Conservation (phyloP, 148 eudicot genomes). For the Rhododendron vialii region DNA sequence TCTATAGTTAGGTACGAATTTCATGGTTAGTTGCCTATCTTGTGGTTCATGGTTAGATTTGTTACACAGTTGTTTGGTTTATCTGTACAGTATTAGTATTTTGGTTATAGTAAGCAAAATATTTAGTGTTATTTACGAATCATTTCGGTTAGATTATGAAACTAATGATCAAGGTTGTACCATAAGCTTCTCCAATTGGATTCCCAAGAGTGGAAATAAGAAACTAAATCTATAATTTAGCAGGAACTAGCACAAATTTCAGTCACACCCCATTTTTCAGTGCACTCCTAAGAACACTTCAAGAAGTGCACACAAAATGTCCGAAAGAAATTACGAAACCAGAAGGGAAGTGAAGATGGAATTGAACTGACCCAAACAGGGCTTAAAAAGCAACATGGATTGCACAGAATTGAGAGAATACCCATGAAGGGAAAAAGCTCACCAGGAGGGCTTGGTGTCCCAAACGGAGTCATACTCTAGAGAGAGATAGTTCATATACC, state of each 20-base stretch:
- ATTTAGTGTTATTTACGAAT: background rate
- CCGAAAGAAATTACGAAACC: background rate
- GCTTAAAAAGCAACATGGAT: background rate
- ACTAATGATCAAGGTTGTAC: no score
- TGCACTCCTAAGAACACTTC: background rate
- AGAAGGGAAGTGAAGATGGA: background rate
- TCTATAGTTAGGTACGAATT: background rate
- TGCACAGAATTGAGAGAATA: background rate
- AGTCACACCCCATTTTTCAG: background rate
- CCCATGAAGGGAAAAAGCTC: background rate
- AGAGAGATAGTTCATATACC: conserved; percentile 72
- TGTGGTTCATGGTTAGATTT: background rate
- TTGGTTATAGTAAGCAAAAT: background rate
- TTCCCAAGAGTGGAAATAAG: background rate
- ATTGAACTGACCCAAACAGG: background rate
- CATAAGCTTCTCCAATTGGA: background rate
- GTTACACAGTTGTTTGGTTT: no score
- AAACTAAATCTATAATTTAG: background rate
- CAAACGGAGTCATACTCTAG: conserved; percentile 98
- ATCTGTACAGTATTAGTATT: background rate
- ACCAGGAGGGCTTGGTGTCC: conserved; percentile 98
- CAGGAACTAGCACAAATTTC: background rate
- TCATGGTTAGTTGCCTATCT: background rate
- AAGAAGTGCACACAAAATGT: background rate
- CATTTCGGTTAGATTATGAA: background rate